These are phyloP conservation scores for Apocynum venetum DNA, from an alignment of 257 asterid species.

Conservation along the genomic window DNA sequence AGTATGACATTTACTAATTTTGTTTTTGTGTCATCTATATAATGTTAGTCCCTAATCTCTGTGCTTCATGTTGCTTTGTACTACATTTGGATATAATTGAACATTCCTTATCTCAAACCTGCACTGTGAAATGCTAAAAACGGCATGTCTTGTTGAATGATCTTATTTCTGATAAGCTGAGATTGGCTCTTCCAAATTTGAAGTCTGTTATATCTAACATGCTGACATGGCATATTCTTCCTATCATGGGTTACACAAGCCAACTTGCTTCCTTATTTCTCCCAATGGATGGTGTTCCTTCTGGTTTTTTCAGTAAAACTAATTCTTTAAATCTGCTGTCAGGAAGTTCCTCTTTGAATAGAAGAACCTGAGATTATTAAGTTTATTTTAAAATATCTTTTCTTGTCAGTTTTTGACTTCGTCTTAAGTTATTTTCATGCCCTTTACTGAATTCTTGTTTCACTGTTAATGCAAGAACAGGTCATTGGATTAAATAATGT, in stretches of 20 bases:
- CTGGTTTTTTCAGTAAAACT: too few species aligned
- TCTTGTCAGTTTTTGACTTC: neutral
- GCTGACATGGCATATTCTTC: neutral
- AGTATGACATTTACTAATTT: constrained; percentile 33
- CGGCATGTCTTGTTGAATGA: neutral
- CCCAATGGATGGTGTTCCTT: neutral
- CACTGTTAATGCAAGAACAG: constrained; percentile 36
- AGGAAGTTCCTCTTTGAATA: neutral
- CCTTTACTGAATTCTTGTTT: constrained; percentile 17
- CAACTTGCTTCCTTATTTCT: neutral
- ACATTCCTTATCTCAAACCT: neutral
- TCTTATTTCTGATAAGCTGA: neutral
- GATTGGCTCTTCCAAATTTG: neutral
- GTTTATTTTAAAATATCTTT: neutral
- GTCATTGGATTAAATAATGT: constrained; percentile 87
- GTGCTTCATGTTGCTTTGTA: neutral
- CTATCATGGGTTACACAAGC: neutral
- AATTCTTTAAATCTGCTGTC: neutral
- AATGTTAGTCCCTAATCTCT: neutral
- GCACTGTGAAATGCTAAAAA: neutral
- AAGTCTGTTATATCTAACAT: neutral
- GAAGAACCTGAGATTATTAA: neutral
- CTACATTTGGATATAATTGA: neutral
- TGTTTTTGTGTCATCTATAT: neutral
- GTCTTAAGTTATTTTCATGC: neutral